These are phyloP conservation scores for Trichoderma pleuroti DNA, from an alignment of 2,329 filamentous ascomycete species.

Conservation along the genomic window DNA sequence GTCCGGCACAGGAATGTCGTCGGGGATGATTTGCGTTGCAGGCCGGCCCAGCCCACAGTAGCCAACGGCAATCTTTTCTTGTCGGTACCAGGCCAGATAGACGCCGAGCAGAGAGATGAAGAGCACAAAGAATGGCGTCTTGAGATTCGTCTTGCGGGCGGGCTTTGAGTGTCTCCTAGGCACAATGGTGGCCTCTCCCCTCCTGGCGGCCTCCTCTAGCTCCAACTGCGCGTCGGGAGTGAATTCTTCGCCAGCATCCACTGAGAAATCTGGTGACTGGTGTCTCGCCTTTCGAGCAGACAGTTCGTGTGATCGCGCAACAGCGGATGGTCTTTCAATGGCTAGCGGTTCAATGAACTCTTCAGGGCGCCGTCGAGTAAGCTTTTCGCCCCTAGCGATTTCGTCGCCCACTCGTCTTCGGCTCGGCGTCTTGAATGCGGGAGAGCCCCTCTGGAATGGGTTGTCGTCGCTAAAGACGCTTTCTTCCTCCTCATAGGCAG, in stretches of 20 bases:
- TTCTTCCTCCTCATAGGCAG: constrained; percentile 40
- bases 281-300: constrained; percentile 39
- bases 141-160: constrained; percentile 46
- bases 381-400: constrained; percentile 40
- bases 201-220: constrained; percentile 63
- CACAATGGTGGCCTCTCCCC: constrained; percentile 47
- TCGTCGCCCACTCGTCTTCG: constrained; percentile 50
- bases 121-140: constrained; percentile 67
- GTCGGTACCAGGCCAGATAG: constrained; percentile 79
- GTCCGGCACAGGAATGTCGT: constrained; percentile 60
- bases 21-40: constrained; percentile 48
- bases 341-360: constrained; percentile 26
- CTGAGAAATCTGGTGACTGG: constrained; percentile 33
- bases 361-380: constrained; percentile 45
- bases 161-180: constrained; percentile 40
- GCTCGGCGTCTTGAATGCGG: constrained; percentile 46
- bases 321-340: constrained; percentile 35
- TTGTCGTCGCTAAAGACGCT: constrained; percentile 85
- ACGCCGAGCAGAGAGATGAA: constrained; percentile 65
- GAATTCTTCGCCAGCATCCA: constrained; percentile 85
- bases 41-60: constrained; percentile 83
- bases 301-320: constrained; percentile 59
- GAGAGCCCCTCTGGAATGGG: constrained; percentile 82
- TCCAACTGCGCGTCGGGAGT: constrained; percentile 86
- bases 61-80: constrained; percentile 94